These are phyloP conservation scores for Chondrus crispus DNA, from an alignment of 23 red algal genomes.

Conservation along the genomic window DNA sequence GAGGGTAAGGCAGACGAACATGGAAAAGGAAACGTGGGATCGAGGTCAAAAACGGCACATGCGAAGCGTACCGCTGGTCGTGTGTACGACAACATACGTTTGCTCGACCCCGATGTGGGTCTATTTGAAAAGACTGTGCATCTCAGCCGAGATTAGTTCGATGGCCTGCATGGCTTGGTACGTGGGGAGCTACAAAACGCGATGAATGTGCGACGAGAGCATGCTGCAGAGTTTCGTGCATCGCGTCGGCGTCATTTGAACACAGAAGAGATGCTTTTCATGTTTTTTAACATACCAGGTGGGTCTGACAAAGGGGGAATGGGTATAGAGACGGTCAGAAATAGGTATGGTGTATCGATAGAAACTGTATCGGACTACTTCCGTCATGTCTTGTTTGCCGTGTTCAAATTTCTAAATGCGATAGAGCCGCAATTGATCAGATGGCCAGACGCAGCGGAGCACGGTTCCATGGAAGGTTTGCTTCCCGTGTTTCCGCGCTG, in stretches of 20 bases:
- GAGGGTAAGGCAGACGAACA: too few species aligned
- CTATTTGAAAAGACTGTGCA: neutral
- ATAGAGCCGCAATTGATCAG: neutral
- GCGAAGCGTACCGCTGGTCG: neutral
- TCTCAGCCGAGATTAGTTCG: neutral
- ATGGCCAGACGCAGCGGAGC: neutral
- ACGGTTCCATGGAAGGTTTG: neutral
- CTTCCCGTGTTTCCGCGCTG: neutral
- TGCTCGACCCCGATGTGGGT: neutral
- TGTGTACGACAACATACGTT: neutral
- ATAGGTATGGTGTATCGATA: neutral
- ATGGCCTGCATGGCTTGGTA: neutral
- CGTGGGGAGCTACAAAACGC: neutral
- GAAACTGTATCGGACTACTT: conserved; percentile 31
- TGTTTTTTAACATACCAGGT: conserved; percentile 3
- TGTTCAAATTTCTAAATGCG: neutral
- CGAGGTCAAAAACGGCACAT: neutral
- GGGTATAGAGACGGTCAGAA: neutral
- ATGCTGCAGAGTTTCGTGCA: neutral
- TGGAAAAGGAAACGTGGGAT: too few species aligned
- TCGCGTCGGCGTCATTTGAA: neutral
- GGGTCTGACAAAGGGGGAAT: neutral
- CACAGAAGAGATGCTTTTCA: neutral
- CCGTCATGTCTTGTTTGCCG: neutral
- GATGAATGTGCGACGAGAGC: neutral